Base-by-base conservation (phyloP, 257 asterid species). In the Gentiana dahurica region DNA sequence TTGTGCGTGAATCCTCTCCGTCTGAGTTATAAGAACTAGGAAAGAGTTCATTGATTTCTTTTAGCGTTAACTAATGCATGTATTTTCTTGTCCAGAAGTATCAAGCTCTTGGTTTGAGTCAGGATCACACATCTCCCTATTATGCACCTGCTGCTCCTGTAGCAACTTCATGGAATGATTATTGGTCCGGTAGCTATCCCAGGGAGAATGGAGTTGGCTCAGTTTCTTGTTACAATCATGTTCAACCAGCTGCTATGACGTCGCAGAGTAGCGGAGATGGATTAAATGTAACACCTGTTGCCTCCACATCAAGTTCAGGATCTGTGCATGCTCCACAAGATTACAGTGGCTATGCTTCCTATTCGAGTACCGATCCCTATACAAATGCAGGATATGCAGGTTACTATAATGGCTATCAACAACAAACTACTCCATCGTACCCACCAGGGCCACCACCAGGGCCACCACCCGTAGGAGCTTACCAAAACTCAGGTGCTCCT, bases 401-500 rank as follows among this genome's bases (percentile, higher is more conserved):
- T 68, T 81, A 88, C 79, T 92, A 84, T 71, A 81, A 59, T 80
- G 92, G 76, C 67, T 75, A 75, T 52, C 73, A 73, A 36, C 78
- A 81, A 73, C 93, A 73, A 65, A 47, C 90, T 49, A 81, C 70
- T 79, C 95, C 78, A 72, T 67, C 95, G 53, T 84, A 80, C 66
- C 70, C 88, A 56, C 88, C 78, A 58, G 24, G 24, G 24, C 24
- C 24, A 24, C 24, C 24, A 24, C 24, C 24, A 24, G 24, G 24
- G 24, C 69, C 88, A 55, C 88, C 77, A 58, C 87, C 83, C 24
- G 67, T 77, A 60, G 94, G 83, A 79, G 91, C 94, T 65, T 90
- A 82, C 77, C 96, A 82, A 84, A 84, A 85, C 80, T 77, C 98
- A 87, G 96, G 98, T 90, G 96, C 94, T 88, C 92, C 97, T 80